Conservation (phyloP, 2,329 filamentous ascomycete genomes). For the Sclerotinia subarctica region DNA sequence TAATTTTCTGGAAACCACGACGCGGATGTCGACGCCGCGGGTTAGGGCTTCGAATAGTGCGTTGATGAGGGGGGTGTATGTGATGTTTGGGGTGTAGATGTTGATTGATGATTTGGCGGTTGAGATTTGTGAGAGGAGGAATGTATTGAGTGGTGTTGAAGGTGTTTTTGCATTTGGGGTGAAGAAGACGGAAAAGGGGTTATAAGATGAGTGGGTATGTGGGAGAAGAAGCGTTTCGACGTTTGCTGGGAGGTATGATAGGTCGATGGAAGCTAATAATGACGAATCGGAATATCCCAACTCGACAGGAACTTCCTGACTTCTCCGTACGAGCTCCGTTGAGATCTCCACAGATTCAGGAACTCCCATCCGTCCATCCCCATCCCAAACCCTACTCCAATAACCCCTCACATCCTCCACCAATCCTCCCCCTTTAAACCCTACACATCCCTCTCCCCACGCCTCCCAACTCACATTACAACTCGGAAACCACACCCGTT, state of each 20-base stretch:
- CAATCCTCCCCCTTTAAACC: constrained; percentile 56
- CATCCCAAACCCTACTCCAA: constrained; percentile 17
- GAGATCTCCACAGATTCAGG: neutral
- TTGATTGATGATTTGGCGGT: constrained; percentile 54
- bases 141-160: constrained; percentile 50
- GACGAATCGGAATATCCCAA: neutral
- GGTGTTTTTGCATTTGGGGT: constrained; percentile 63
- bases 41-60: constrained; percentile 58
- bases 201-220: constrained; percentile 22
- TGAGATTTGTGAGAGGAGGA: constrained; percentile 38
- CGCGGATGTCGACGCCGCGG: constrained; percentile 64
- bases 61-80: constrained; percentile 60
- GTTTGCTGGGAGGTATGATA: neutral
- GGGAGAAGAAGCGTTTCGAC: constrained; percentile 22
- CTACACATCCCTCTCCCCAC: constrained; percentile 80
- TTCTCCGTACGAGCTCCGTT: constrained; percentile 36
- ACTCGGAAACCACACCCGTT: constrained; percentile 66
- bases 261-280: constrained; percentile 47
- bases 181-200: constrained; percentile 36
- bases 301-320: constrained; percentile 68
- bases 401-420: constrained; percentile 44
- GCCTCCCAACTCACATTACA: constrained; percentile 84
- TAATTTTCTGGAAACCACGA: constrained; percentile 65
- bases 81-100: constrained; percentile 79
- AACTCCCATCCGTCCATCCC: constrained; percentile 8